Base-by-base conservation (phyloP, 2,329 filamentous ascomycete genomes). In the Fusarium pilosicola region DNA sequence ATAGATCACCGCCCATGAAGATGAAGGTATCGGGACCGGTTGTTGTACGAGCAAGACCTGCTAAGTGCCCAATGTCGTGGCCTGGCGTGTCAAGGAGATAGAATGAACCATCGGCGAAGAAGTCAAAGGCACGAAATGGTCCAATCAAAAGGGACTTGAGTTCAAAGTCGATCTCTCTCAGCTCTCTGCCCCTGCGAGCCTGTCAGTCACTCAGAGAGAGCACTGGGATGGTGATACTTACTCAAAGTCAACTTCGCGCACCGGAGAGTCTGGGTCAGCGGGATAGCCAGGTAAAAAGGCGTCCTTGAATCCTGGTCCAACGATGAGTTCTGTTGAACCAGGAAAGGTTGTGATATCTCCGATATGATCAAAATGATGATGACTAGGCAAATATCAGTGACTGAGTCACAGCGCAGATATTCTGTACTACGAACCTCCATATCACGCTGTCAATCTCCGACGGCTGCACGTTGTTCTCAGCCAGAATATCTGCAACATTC, bases 271-370 rank as follows among this genome's bases (percentile, higher is more conserved):
- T 0, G 52, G 56, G 1, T 57, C 57, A 1, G 45, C 30, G 1
- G 73, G 73, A 14, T 75, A 75, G 2, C 73, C 73, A 1, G 73
- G 73, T 5, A 66, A 54, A 8, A 75, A 71, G 1, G 62, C 56
- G 3, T 75, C 14, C 18, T 71, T 69, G 5, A 75, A 75, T 0
- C 70, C 73, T 3, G 73, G 73, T 0, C 73, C 73, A 9, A 75
- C 73, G 1, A 75, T 15, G 1, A 75, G 70, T 3, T 62, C 42
- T 1, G 73, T 75, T 4, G 69, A 62, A 3, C 24, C 15, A 3
- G 73, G 73, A 10, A 75, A 75, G 1, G 66, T 71, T 4, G 73
- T 71, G 0, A 74, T 41, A 11, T 75, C 70, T 36, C 73, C 70
- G 1, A 66, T 57, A 9, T 75, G 73, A 9, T 75, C 73, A 28